Evolutionary conservation across 768 basidiomycete species (phyloP).

Genomic region (Pholiota conissans): DNA sequence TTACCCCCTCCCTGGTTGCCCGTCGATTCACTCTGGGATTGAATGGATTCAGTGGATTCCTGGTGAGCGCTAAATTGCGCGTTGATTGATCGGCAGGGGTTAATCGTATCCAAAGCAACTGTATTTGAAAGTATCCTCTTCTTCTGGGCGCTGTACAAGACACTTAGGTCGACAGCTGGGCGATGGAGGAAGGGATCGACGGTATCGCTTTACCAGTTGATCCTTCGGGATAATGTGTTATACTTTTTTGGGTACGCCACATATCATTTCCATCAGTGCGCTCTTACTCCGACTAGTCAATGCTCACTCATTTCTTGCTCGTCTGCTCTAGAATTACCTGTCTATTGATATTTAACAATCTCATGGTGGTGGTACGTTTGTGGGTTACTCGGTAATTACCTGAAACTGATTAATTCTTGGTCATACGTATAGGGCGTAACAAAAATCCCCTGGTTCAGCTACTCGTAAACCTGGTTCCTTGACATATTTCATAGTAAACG

Average conservation of each 20-base stretch:
- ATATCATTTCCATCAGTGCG: background rate
- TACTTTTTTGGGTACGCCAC: constrained; percentile 40
- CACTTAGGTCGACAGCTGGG: constrained; percentile 21
- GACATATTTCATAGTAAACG: background rate
- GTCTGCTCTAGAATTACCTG: constrained; percentile 29
- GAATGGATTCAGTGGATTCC: constrained; percentile 46
- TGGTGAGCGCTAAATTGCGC: constrained; percentile 20
- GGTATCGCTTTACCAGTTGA: constrained; percentile 29
- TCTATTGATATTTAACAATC: constrained; percentile 42
- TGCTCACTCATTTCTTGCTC: background rate
- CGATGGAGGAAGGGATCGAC: constrained; percentile 21
- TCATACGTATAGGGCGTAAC: constrained; percentile 34
- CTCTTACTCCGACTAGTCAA: background rate
- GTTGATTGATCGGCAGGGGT: background rate
- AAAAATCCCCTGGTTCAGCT: constrained; percentile 47
- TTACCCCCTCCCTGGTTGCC: constrained; percentile 41
- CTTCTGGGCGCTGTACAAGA: constrained; percentile 36
- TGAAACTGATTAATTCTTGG: background rate
- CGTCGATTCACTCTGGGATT: constrained; percentile 36
- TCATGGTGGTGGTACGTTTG: constrained; percentile 37
- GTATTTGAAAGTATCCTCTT: constrained; percentile 41
- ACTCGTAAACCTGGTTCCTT: constrained; percentile 3
- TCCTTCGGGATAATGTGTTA: constrained; percentile 40
- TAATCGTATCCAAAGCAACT: constrained; percentile 26
- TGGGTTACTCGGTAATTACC: background rate